phyloP scores from a whole-genome alignment of 1,139 yeast species.

The Nakaseomyces nivariensis region DNA sequence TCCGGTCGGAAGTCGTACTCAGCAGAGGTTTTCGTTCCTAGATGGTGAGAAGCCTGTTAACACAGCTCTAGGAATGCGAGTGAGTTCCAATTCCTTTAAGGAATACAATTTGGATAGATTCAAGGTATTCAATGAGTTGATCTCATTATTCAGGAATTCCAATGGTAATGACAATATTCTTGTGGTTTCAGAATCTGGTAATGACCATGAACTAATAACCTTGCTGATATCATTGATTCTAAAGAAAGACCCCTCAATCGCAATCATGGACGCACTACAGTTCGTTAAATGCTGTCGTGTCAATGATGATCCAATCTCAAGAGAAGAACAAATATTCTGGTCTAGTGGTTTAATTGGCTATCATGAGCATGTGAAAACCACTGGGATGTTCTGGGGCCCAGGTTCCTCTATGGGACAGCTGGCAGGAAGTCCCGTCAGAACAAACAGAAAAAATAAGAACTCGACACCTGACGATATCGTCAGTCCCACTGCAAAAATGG shows the following conservation, averaged over 20 bases:
- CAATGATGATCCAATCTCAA: conserved; percentile 13
- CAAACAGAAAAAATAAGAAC: not conserved
- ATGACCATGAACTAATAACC: conserved; percentile 21
- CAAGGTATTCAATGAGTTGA: conserved; percentile 23
- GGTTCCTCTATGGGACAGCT: conserved; percentile 6
- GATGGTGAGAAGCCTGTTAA: not conserved
- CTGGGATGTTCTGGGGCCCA: conserved; percentile 14
- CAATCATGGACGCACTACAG: conserved; percentile 22
- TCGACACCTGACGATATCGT: not conserved
- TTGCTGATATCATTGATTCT: conserved; percentile 22
- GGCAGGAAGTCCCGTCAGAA: conserved; percentile 1
- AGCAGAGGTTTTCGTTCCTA: not conserved
- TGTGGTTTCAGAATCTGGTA: conserved; percentile 23
- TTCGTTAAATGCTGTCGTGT: conserved; percentile 21
- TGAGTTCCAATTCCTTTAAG: conserved; percentile 12
- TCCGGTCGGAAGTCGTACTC: not conserved
- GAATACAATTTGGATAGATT: conserved; percentile 16
- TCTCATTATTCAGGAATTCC: conserved; percentile 18
- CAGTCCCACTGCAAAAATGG: not conserved
- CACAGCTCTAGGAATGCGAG: not conserved
- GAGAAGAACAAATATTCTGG: conserved; percentile 20
- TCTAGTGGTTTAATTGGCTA: conserved; percentile 21
- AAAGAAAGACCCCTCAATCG: conserved; percentile 17
- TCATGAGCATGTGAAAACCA: conserved; percentile 21
- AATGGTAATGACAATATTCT: conserved; percentile 16